Base-by-base conservation (phyloP, 306 rosid species). In the Vachellia collinsii region DNA sequence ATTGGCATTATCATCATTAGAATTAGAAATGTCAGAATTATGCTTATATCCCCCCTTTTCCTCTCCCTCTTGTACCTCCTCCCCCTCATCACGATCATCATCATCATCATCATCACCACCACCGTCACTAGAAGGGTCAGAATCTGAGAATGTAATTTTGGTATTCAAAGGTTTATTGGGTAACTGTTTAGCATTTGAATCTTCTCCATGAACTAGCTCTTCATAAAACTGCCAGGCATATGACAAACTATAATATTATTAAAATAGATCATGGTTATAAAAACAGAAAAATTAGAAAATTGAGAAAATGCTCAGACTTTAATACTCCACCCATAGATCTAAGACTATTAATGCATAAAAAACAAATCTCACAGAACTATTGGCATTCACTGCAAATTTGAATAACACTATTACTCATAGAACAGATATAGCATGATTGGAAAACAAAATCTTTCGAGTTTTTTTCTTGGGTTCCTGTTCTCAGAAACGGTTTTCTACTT, bases 111-210 rank as follows among this genome's bases (percentile, higher is more conserved):
- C 88, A 0, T 53, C 83, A 25, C 53, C 88, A 6, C 73, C 88
- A 29, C 71, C 89, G 19, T 83, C 41, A 79, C 89, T 34, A 48
- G 95, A 89, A 80, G 96, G 83, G 54, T 89, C 97, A 6, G 97
- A 91, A 87, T 91, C 90, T 9, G 91, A 81, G 79, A 93, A 95
- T 16, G 76, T 89, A 65, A 95, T 95, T 61, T 95, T 95, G 77
- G 83, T 93, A 82, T 95, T 93, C 34, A 80, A 12, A 46, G 99
- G 92, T 77, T 58, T 91, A 66, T 48, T 79, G n/a, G 89, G 84
- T 72, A 85, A 20, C 77, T 75, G 86, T 19, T 80, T 79, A 72
- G 20, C 77, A 37, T 80, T 84, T 36, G 86, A 77, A 80, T 78
- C 82, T 79, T 86, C 91, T 68, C 94, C 99, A 20, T 53, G 58